Evolutionary conservation across 495 filamentous ascomycete genomes (phyloP), one percentile per base, ranked within the genome.

Genomic region (Neurospora hispaniola): DNA sequence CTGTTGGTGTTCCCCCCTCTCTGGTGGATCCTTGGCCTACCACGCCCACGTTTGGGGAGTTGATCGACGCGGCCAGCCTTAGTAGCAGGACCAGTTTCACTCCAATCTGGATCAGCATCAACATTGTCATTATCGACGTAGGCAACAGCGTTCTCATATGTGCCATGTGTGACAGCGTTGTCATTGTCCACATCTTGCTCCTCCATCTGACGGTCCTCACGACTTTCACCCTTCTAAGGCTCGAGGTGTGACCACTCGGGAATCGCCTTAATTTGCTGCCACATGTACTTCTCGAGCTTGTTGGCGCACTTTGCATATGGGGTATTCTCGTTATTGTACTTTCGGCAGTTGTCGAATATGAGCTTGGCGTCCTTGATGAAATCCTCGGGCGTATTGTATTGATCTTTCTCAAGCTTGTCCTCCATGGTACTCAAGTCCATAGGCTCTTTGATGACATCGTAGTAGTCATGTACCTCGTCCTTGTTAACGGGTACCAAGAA

Each of bases 341-440:
- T 88, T 74, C 94, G 90, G 78, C 96, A 99, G 78, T 99, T 99
- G 80, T 95, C 89, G 78, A 97, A 98, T 72, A 98, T 91, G 76
- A 98, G 86, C 80, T 89, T 90, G 38, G 96, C 94, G 80, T 99
- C 96, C 71, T 88, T 89, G 82, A 96, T 90, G 78, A 99, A 98
- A 73, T 98, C 96, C 76, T 98, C 94, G 9, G 94, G 94, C 0
- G 89, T 93, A 10, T 89, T 88, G 78, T 99, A 99, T 78, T 92
- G 88, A 80, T 99, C 96, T 68, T 93, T 93, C 77, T 98, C 95
- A 70, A 96, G 91, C 82, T 97, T 96, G 73, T 89, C 89, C 80
- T 99, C 96, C 96, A 99, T 98, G 11, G 95, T 97, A 39, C 87
- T 89, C 48, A 99, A 84, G 80, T 99, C 96, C 96, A 99, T 99